phyloP scores from a whole-genome alignment of 352 stramenopile genomes.

The Phytophthora uliginosa region DNA sequence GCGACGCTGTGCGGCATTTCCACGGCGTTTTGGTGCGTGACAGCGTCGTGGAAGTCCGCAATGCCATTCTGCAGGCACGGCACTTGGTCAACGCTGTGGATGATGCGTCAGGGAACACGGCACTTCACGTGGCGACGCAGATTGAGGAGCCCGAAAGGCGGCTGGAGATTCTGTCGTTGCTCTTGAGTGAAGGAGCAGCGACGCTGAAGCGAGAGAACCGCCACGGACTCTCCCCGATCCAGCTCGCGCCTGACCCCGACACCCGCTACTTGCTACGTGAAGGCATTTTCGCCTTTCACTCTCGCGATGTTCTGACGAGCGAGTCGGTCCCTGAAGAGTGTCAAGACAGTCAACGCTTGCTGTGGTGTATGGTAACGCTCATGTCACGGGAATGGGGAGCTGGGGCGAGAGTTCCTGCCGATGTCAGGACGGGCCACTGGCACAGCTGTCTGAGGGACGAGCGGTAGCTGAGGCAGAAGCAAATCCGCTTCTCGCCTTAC shows the following conservation, averaged over 20 bases:
- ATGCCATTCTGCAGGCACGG: slow-evolving; percentile 51
- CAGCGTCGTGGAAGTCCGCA: slow-evolving; percentile 68
- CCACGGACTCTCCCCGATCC: slow-evolving; percentile 59
- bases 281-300: slow-evolving; percentile 68
- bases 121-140: slow-evolving; percentile 64
- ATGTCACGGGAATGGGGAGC: slow-evolving; percentile 64
- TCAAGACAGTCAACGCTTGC: slow-evolving; percentile 34
- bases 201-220: slow-evolving; percentile 56
- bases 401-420: slow-evolving; percentile 41
- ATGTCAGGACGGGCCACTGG: slow-evolving; percentile 57
- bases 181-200: slow-evolving; percentile 68
- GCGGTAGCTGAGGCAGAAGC: slow-evolving; percentile 64
- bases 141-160: slow-evolving; percentile 60
- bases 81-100: slow-evolving; percentile 73
- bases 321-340: neutral
- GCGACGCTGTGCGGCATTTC: slow-evolving; percentile 50
- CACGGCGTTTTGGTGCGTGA: slow-evolving; percentile 54
- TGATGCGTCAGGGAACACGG: slow-evolving; percentile 58
- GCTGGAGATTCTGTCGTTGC: slow-evolving; percentile 51
- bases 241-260: slow-evolving; percentile 49
- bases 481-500: slow-evolving; percentile 56
- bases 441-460: slow-evolving; percentile 69
- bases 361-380: slow-evolving; percentile 67
- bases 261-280: slow-evolving; percentile 41
- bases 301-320: slow-evolving; percentile 15